phyloP scores from a whole-genome alignment of 2,329 filamentous ascomycete genomes.

The Aspergillus fructus region DNA sequence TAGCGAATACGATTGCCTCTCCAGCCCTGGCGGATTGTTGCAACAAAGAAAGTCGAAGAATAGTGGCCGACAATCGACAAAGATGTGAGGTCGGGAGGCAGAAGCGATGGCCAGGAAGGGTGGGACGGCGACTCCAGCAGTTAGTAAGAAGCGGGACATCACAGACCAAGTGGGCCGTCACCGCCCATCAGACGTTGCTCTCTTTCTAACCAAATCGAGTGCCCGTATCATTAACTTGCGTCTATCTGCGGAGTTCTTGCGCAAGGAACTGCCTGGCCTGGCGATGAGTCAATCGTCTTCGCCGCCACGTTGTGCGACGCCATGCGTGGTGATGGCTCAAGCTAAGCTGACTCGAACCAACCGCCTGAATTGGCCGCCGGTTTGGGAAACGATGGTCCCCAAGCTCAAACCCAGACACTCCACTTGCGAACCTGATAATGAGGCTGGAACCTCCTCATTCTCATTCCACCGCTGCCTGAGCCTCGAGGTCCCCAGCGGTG shows the following conservation, averaged over 20 bases:
- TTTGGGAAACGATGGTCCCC: too few species aligned
- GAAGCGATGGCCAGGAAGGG: constrained; percentile 3
- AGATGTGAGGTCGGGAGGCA: not conserved
- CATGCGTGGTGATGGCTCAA: not conserved
- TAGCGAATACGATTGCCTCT: not conserved
- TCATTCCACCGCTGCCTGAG: too few species aligned
- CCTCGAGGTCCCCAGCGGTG: too few species aligned
- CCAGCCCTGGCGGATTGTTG: not conserved
- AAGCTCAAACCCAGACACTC: too few species aligned
- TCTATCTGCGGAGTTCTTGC: not conserved
- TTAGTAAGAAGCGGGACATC: constrained; percentile 20
- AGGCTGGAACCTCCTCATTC: too few species aligned
- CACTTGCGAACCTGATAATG: too few species aligned
- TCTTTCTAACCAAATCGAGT: constrained; percentile 1
- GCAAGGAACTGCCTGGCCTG: not conserved
- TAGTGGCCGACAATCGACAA: not conserved
- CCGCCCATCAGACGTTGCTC: not conserved
- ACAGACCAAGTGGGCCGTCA: constrained; percentile 14
- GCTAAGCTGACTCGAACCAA: too few species aligned
- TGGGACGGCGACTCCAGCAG: not conserved
- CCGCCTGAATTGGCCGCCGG: too few species aligned
- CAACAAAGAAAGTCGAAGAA: constrained; percentile 3
- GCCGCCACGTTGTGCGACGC: not conserved
- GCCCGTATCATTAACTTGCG: not conserved
- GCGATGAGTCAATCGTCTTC: not conserved